Conservation (phyloP, 306 rosid species). For the Trifolium pratense region DNA sequence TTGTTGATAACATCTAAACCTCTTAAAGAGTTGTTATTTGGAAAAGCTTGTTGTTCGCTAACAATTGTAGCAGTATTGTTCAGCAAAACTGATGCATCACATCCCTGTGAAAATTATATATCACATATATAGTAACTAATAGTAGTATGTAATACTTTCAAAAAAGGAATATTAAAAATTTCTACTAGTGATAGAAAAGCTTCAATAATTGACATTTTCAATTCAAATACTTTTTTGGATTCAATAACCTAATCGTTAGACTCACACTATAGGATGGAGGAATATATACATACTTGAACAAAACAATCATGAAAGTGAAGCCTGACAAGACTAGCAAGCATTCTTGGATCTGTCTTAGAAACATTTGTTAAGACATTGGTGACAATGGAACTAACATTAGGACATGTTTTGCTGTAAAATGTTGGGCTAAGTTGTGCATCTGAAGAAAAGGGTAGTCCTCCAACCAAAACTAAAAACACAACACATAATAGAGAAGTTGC, state of each 20-base stretch:
- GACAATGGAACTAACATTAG: slow-evolving; percentile 34
- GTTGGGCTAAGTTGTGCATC: slow-evolving; percentile 43
- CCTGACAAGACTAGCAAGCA: slow-evolving; percentile 53
- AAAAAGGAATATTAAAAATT: not conserved
- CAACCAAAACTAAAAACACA: slow-evolving; percentile 20
- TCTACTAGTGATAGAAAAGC: no score
- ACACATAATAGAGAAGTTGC: not conserved
- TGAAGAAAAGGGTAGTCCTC: slow-evolving; percentile 33
- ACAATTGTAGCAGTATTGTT: slow-evolving; percentile 51
- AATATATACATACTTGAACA: slow-evolving; percentile 42
- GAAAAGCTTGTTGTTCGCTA: slow-evolving; percentile 50
- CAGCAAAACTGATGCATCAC: slow-evolving; percentile 66
- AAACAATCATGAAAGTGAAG: slow-evolving; percentile 71
- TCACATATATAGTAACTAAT: not conserved
- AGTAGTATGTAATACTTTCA: not conserved
- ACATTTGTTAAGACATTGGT: slow-evolving; percentile 5
- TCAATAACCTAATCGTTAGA: no score
- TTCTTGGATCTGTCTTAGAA: slow-evolving; percentile 43
- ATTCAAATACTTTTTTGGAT: no score
- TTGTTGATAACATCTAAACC: slow-evolving; percentile 60
- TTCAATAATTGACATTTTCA: no score
- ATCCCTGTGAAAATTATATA: slow-evolving; percentile 46
- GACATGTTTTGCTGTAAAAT: slow-evolving; percentile 49
- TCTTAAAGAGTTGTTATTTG: slow-evolving; percentile 57
- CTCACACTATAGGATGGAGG: no score